Evolutionary conservation across 78 protist genomes (phyloP).

Genomic region (Speleostelium caveatum): DNA sequence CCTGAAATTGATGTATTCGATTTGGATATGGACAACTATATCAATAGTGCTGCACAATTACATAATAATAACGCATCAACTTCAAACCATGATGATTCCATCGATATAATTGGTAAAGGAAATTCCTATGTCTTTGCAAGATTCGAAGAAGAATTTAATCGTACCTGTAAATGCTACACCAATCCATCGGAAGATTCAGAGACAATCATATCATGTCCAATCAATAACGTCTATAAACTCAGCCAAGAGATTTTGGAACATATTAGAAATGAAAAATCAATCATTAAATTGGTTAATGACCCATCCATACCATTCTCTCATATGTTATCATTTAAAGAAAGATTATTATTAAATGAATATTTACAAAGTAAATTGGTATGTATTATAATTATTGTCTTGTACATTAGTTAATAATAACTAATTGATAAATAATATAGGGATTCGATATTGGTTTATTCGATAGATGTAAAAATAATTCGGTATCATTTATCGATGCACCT

Average conservation of each 20-base stretch:
- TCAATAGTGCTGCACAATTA: background rate
- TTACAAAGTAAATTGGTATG: slow-evolving; percentile 6
- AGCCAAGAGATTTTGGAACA: slow-evolving; percentile 36
- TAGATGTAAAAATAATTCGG: slow-evolving; percentile 1
- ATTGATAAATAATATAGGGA: background rate
- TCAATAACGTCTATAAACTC: slow-evolving; percentile 53
- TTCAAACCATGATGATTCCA: slow-evolving; percentile 12
- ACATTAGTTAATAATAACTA: no score
- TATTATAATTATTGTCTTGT: no score
- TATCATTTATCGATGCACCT: slow-evolving; percentile 25
- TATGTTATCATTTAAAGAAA: slow-evolving; percentile 37
- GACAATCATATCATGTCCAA: background rate
- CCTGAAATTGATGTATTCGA: background rate
- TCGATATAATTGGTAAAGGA: background rate
- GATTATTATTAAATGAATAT: slow-evolving; percentile 1
- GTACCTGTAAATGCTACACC: slow-evolving; percentile 51
- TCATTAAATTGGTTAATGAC: slow-evolving; percentile 28
- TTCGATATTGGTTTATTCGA: slow-evolving; percentile 25
- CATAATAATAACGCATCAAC: no score
- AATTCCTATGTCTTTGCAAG: slow-evolving; percentile 64
- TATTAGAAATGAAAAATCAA: slow-evolving; percentile 13
- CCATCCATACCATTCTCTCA: slow-evolving; percentile 55
- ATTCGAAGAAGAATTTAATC: slow-evolving; percentile 64
- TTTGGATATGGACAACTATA: slow-evolving; percentile 5
- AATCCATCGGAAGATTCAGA: slow-evolving; percentile 57